A percentile compares a stretch with the other conserved stretches of the same genome.
Evolutionary conservation across 163 green algal species (phyloP).

Genomic region (Botryococcus braunii): DNA sequence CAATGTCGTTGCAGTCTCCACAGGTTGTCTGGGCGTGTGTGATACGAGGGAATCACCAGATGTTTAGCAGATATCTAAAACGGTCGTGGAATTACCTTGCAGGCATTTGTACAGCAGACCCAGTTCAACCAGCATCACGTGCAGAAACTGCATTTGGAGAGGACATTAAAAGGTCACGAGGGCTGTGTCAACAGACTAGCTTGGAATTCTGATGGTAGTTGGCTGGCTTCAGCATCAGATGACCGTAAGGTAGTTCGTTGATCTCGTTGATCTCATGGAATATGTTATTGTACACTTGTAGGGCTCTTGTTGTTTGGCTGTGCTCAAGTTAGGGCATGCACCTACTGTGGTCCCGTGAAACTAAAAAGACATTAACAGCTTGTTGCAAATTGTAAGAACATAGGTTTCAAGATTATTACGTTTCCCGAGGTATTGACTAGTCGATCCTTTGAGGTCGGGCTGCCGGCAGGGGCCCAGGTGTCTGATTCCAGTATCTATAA

Average conservation of each 20-base stretch:
- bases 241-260: conserved; percentile 34
- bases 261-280: too few species aligned
- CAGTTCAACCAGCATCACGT: conserved; percentile 9
- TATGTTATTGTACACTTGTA: too few species aligned
- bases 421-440: too few species aligned
- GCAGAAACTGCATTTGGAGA: conserved; percentile 7
- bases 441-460: too few species aligned
- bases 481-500: too few species aligned
- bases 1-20: background rate
- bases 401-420: too few species aligned
- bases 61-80: background rate
- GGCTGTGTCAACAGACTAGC: conserved; percentile 72
- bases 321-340: too few species aligned
- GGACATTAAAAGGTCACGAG: conserved; percentile 8
- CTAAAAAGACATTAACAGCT: too few species aligned
- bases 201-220: conserved; percentile 67
- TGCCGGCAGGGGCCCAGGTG: too few species aligned
- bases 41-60: background rate
- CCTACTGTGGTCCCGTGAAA: too few species aligned
- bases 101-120: background rate
- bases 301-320: too few species aligned
- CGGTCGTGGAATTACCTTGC: background rate
- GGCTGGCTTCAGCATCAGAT: conserved; percentile 70
- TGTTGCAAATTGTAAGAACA: too few species aligned
- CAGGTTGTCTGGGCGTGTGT: background rate